Evolutionary conservation across 2,329 filamentous ascomycete genomes (phyloP), one percentile per base, ranked within the genome.

Genomic region (Fusarium pilosicola): DNA sequence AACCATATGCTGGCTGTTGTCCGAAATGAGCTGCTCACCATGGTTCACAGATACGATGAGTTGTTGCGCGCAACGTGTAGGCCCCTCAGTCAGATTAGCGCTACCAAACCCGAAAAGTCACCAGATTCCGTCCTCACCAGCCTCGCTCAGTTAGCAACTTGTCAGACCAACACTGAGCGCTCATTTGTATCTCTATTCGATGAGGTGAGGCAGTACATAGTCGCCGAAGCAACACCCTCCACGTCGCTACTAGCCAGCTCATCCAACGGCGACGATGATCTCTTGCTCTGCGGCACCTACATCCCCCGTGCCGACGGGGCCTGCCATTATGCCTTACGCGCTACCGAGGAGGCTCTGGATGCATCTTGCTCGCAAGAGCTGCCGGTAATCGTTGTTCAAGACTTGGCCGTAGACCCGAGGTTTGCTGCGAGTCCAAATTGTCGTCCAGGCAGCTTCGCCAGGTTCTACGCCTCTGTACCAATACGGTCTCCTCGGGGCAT

Each of bases 401-500:
- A 51, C 7, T 4, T 49, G 15, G 24, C 12, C 0, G 3, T 9
- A 0, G 62, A 64, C 5, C 0, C 10, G 14, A 49, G 34, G 13
- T 48, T 62, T 18, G 28, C 39, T 4, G 2, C 55, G 0, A 24
- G 20, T 15, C 38, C 30, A 1, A 36, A 24, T 24, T 28, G 28
- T 0, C 15, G 56, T 9, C 10, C 17, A 32, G 30, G 32, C 9
- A 22, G 52, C 11, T 20, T 38, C 17, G 57, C 45, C 7, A 20
- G 17, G 17, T 66, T 38, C 0, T 63, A 66, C 26, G 63, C 63
- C 8, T 24, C 63, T 10, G 24, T 66, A 1, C 63, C 63, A 0
- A 64, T 66, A 22, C 59, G 63, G 4, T 63, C 63, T 6, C 62
- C 38, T 17, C 46, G 63, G 6, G 59, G 48, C 2, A 66, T 66